Evolutionary conservation across 2,329 filamentous ascomycete genomes (phyloP), one percentile per base, ranked within the genome.

Genomic region (Aspergillus latus): DNA sequence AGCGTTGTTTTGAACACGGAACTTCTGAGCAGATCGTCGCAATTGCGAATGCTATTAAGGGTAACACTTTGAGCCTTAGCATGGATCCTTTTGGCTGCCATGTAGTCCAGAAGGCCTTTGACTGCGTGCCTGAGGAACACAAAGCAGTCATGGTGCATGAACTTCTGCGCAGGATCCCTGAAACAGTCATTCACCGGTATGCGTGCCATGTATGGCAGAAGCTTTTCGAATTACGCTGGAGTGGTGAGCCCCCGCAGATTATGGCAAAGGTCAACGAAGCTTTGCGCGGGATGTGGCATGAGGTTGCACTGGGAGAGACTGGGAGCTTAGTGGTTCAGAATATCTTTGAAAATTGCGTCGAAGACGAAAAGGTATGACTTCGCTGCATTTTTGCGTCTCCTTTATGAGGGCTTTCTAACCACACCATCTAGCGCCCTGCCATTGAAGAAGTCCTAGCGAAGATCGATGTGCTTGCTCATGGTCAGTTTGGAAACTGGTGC

Each of bases 141-240:
- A 99, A 99, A 77, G 90, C 92, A 10, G 88, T 94, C 71, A 97
- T 99, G 92, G 94, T 99, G n/a, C 91, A 96, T 70, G 94, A 99
- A 72, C 82, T 99, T 28, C 85, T 99, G 56, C 90, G 92, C 59
- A 88, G 92, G 54, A 99, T 99, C 62, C 94, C 93, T 0, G 93
- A 99, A 76, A 99, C 94, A 2, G 92, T 99, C 62, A 94, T 99
- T 70, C 95, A 99, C 76, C 89, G 95, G 64, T 99, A 99, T 76
- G 94, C 94, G 57, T 99, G 94, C 69, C 94, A 99, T 74, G 94
- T 99, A 61, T 99, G 94, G 94, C 94, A 99, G 79, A 99, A 99
- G 80, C 84, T 99, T 29, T 99, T 99, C 72, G 94, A 99, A 75
- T 84, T 99, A 65, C 88, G 94, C 68, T 99, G 94, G 94, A 91